A percentile compares a stretch with the other conserved stretches of the same genome.
phyloP scores from a whole-genome alignment of 2,329 filamentous ascomycete genomes.

The Trichoderma semiorbis region DNA sequence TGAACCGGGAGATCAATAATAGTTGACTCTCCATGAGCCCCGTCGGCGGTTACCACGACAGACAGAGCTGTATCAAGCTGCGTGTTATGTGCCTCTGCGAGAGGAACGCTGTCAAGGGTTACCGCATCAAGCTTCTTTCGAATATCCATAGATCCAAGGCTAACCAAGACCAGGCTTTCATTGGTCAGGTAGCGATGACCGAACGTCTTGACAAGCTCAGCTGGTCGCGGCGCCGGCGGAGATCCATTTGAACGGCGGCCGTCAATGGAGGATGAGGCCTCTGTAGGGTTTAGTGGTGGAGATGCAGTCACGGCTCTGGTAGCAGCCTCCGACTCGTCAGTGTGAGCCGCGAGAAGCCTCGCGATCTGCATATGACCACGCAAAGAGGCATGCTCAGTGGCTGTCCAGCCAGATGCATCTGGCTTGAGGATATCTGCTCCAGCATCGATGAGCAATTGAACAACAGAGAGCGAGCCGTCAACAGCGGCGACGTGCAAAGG shows the following conservation, averaged over 20 bases:
- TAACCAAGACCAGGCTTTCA: conserved; percentile 86
- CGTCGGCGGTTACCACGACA: conserved; percentile 80
- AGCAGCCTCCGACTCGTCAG: conserved; percentile 31
- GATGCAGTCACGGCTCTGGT: conserved; percentile 23
- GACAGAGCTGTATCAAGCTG: conserved; percentile 93
- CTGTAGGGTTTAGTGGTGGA: conserved; percentile 33
- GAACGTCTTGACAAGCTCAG: conserved; percentile 88
- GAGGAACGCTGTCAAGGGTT: conserved; percentile 80
- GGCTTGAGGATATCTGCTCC: conserved; percentile 70
- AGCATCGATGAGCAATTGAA: conserved; percentile 71
- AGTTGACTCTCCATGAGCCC: conserved; percentile 80
- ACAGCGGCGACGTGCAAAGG: conserved; percentile 91
- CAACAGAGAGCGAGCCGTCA: conserved; percentile 75
- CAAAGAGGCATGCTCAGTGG: conserved; percentile 87
- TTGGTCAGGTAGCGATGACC: conserved; percentile 91
- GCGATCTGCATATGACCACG: conserved; percentile 85
- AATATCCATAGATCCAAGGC: conserved; percentile 91
- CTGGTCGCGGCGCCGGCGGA: conserved; percentile 46
- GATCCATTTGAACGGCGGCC: conserved; percentile 54
- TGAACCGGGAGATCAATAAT: conserved; percentile 91
- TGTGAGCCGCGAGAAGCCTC: conserved; percentile 58
- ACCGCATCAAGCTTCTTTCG: conserved; percentile 78
- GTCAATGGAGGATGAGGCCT: conserved; percentile 59
- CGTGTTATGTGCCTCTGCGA: conserved; percentile 84
- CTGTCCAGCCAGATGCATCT: conserved; percentile 91